These are phyloP conservation scores for Iris macrosiphon DNA, from an alignment of 106 monocot species.

Conservation along the genomic window DNA sequence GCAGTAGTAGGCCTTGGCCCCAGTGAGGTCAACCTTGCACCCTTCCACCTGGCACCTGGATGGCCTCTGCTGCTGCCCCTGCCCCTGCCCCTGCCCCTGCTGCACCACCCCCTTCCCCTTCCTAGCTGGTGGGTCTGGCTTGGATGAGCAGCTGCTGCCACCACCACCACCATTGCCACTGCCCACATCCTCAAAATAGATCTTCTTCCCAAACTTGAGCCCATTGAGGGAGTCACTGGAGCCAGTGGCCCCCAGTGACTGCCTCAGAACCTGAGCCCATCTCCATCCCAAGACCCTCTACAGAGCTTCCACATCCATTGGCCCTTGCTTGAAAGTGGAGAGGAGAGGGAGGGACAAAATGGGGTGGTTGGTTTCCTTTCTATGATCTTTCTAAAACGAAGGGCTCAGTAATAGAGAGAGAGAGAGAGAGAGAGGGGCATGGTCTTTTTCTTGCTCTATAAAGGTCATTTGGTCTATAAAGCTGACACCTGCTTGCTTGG, in stretches of 20 bases:
- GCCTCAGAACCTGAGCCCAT: slow-evolving; percentile 11
- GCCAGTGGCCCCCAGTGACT: no score
- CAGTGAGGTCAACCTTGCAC: slow-evolving; percentile 52
- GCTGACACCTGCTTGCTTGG: slow-evolving; percentile 21
- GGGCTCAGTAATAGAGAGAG: background rate
- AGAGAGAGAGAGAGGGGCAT: background rate
- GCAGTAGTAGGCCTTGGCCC: slow-evolving; percentile 55
- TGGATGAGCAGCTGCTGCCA: background rate
- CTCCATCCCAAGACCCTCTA: slow-evolving; percentile 5
- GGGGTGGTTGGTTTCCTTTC: background rate
- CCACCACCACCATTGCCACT: background rate
- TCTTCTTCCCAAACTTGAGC: slow-evolving; percentile 10
- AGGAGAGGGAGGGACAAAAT: background rate
- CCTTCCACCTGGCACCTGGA: slow-evolving; percentile 77
- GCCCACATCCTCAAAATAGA: slow-evolving; percentile 5
- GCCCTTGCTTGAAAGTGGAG: background rate
- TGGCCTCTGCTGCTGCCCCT: slow-evolving; percentile 12
- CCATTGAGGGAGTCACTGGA: slow-evolving; percentile 6
- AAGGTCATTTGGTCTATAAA: background rate
- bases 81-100: slow-evolving; percentile 4
- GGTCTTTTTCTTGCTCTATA: background rate
- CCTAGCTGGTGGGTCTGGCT: background rate
- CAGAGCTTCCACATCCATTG: background rate
- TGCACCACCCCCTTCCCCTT: background rate
- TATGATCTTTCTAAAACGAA: background rate